A percentile compares a stretch with the other conserved stretches of the same genome.
phyloP scores from a whole-genome alignment of 1,284 basidiomycete genomes.

The Leccinum pachyderme region DNA sequence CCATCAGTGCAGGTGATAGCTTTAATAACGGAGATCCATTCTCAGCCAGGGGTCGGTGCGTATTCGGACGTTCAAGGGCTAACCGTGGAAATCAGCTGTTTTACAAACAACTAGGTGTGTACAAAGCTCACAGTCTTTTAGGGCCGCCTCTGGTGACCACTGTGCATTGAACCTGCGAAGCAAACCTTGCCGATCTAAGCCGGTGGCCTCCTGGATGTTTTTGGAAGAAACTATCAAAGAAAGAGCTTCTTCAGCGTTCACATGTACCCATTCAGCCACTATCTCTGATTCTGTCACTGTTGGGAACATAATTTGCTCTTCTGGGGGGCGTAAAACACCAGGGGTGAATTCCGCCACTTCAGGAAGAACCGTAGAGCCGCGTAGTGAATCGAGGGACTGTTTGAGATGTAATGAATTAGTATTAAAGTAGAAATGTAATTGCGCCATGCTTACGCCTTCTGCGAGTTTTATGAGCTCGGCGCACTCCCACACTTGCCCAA shows the following conservation, averaged over 20 bases:
- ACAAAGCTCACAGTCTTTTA: slow-evolving; percentile 67
- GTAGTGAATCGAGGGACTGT: slow-evolving; percentile 39
- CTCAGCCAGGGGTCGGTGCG: slow-evolving; percentile 62
- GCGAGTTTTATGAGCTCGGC: slow-evolving; percentile 52
- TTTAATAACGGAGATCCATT: slow-evolving; percentile 70
- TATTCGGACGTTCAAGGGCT: slow-evolving; percentile 62
- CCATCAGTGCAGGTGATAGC: slow-evolving; percentile 81
- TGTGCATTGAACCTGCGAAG: slow-evolving; percentile 49
- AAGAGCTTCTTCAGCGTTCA: slow-evolving; percentile 59
- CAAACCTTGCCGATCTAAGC: slow-evolving; percentile 57
- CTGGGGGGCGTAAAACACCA: slow-evolving; percentile 31
- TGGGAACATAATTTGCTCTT: slow-evolving; percentile 31
- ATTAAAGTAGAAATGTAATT: slow-evolving; percentile 12
- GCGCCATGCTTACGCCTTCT: slow-evolving; percentile 47
- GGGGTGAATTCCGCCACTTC: slow-evolving; percentile 28
- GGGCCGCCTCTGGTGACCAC: slow-evolving; percentile 78
- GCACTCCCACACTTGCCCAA: slow-evolving; percentile 75
- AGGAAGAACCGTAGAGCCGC: slow-evolving; percentile 34
- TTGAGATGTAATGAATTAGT: slow-evolving; percentile 11
- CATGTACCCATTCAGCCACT: slow-evolving; percentile 28
- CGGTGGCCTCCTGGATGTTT: slow-evolving; percentile 61
- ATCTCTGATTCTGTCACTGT: slow-evolving; percentile 16
- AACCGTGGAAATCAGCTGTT: slow-evolving; percentile 2
- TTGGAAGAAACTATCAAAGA: slow-evolving; percentile 48
- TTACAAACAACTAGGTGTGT: slow-evolving; percentile 4